Evolutionary conservation across 2,329 filamentous ascomycete genomes (phyloP).

Genomic region (Fusarium marasasianum): DNA sequence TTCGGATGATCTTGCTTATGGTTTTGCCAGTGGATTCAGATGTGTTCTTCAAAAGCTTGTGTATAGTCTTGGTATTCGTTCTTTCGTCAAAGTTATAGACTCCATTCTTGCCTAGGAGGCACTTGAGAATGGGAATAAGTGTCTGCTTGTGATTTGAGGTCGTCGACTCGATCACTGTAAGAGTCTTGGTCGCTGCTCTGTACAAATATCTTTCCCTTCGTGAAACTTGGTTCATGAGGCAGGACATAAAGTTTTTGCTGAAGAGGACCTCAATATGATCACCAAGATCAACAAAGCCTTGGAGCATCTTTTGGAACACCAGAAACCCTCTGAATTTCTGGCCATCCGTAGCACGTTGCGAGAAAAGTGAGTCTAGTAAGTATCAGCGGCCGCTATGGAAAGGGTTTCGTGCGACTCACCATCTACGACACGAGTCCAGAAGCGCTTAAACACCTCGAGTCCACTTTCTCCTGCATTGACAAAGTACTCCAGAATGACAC

Average conservation of each 20-base stretch:
- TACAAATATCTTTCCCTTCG: constrained; percentile 80
- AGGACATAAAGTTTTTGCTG: constrained; percentile 83
- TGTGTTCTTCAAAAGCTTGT: constrained; percentile 73
- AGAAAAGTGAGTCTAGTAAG: constrained; percentile 79
- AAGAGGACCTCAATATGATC: constrained; percentile 70
- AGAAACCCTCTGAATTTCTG: constrained; percentile 94
- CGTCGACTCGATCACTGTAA: constrained; percentile 75
- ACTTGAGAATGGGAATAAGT: constrained; percentile 68
- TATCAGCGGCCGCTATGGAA: constrained; percentile 33
- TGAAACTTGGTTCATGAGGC: constrained; percentile 83
- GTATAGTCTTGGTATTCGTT: constrained; percentile 86
- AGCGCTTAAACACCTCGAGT: constrained; percentile 70
- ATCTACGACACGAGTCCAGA: constrained; percentile 89
- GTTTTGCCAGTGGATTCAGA: constrained; percentile 64
- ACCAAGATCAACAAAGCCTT: constrained; percentile 57
- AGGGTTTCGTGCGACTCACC: constrained; percentile 63
- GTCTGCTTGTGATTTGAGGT: constrained; percentile 65
- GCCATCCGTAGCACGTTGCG: constrained; percentile 81
- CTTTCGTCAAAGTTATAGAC: constrained; percentile 84
- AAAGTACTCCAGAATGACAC: constrained; percentile 73
- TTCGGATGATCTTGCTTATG: constrained; percentile 59
- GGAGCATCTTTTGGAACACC: constrained; percentile 80
- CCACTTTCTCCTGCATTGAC: constrained; percentile 49
- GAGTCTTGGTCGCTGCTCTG: constrained; percentile 77
- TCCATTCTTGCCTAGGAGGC: constrained; percentile 75